Evolutionary conservation across 306 rosid species (phyloP).

Genomic region (Calophaca sinica): DNA sequence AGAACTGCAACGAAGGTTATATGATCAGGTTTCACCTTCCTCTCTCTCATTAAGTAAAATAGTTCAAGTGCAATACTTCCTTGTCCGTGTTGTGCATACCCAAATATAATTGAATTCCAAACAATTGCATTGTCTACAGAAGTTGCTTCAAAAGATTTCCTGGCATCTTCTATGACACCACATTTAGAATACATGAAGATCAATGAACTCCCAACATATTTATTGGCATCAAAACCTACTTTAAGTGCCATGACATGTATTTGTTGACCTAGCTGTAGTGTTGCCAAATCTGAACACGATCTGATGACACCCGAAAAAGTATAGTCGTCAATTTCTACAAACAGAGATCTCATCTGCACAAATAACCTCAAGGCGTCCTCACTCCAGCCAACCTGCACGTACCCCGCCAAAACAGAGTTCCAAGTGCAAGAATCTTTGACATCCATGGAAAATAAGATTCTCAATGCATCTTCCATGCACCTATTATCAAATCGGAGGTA

Average conservation of each 20-base stretch:
- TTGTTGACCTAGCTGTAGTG: slow-evolving; percentile 78
- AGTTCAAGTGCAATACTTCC: slow-evolving; percentile 71
- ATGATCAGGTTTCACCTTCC: slow-evolving; percentile 77
- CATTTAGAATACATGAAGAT: slow-evolving; percentile 91
- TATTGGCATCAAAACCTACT: slow-evolving; percentile 65
- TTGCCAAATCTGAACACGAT: slow-evolving; percentile 82
- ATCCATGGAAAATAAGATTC: slow-evolving; percentile 60
- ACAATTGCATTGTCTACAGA: slow-evolving; percentile 60
- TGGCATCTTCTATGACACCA: slow-evolving; percentile 85
- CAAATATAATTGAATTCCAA: slow-evolving; percentile 89
- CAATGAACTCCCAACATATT: slow-evolving; percentile 77
- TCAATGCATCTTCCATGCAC: slow-evolving; percentile 65
- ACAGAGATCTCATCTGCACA: slow-evolving; percentile 57
- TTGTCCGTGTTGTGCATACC: slow-evolving; percentile 86
- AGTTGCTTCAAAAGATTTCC: slow-evolving; percentile 69
- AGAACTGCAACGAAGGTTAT: slow-evolving; percentile 86
- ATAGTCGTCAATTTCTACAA: slow-evolving; percentile 67
- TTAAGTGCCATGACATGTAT: slow-evolving; percentile 67
- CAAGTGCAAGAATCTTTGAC: slow-evolving; percentile 75
- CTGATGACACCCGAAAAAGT: slow-evolving; percentile 71
- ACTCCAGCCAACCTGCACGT: slow-evolving; percentile 71
- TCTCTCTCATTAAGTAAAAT: slow-evolving; percentile 66
- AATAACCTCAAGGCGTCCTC: slow-evolving; percentile 77
- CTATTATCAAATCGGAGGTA: slow-evolving; percentile 65
- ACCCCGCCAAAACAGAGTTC: slow-evolving; percentile 83